A percentile compares a stretch with the other conserved stretches of the same genome.
Conservation (phyloP, 2,329 filamentous ascomycete genomes). For the Trichoderma brevicompactum region DNA sequence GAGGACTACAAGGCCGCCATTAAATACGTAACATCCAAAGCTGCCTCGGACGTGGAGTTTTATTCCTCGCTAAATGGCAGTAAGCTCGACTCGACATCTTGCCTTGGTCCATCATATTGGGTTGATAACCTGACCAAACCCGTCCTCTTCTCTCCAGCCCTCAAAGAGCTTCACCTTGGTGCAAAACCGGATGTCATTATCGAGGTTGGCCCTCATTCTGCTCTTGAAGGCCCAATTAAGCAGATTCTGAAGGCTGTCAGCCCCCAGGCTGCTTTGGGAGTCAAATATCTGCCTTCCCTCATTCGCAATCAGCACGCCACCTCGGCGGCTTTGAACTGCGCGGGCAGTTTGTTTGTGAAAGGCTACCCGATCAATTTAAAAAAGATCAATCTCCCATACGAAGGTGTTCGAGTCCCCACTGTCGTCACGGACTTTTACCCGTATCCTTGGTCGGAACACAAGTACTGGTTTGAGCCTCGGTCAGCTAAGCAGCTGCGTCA, state of each 20-base stretch:
- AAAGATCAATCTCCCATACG: conserved; percentile 49
- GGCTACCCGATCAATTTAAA: conserved; percentile 51
- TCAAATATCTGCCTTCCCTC: conserved; percentile 53
- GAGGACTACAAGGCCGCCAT: conserved; percentile 50
- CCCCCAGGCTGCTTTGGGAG: conserved; percentile 45
- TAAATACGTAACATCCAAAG: conserved; percentile 35
- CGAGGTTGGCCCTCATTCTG: conserved; percentile 57
- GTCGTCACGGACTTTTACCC: conserved; percentile 51
- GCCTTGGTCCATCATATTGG: conserved; percentile 51
- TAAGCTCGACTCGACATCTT: conserved; percentile 43
- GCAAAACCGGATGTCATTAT: conserved; percentile 39
- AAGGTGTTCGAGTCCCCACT: conserved; percentile 28
- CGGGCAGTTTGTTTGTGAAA: conserved; percentile 51
- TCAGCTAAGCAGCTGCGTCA: conserved; percentile 48
- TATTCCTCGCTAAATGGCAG: conserved; percentile 52
- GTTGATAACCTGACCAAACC: conserved; percentile 49
- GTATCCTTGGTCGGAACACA: conserved; percentile 54
- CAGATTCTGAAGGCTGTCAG: conserved; percentile 54
- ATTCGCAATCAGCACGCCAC: conserved; percentile 57
- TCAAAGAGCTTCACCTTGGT: conserved; percentile 40
- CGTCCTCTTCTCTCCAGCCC: conserved; percentile 48
- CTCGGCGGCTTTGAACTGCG: conserved; percentile 49
- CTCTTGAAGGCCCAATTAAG: conserved; percentile 55
- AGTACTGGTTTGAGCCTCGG: conserved; percentile 55
- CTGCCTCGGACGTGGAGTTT: conserved; percentile 45